Evolutionary conservation across 352 stramenopile species (phyloP).

Genomic region (Phytophthora europaea): DNA sequence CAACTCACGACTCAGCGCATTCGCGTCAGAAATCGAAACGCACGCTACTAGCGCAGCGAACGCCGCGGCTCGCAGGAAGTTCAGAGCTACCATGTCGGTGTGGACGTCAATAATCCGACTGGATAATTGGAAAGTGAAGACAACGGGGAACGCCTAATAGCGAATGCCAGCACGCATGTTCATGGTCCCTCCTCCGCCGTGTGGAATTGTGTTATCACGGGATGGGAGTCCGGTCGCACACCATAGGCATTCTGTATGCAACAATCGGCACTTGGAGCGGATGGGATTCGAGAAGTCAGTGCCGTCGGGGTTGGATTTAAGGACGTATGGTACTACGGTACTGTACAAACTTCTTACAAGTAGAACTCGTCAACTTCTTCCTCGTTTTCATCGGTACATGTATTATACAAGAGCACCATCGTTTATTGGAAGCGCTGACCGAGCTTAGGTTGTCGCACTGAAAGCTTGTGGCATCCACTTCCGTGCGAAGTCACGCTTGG

Average conservation of each 20-base stretch:
- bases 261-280: conserved; percentile 23
- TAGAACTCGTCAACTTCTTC: neutral
- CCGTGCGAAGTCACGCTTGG: conserved; percentile 8
- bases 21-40: conserved; percentile 25
- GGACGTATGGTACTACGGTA: too few relatives aligned
- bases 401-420: neutral
- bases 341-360: too few relatives aligned
- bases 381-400: neutral
- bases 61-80: conserved; percentile 18
- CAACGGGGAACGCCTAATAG: neutral
- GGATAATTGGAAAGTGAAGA: conserved; percentile 24
- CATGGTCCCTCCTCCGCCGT: conserved; percentile 25
- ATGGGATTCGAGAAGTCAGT: conserved; percentile 32
- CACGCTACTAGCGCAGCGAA: conserved; percentile 27
- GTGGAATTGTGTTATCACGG: conserved; percentile 29
- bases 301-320: neutral
- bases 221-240: conserved; percentile 26
- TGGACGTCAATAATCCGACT: conserved; percentile 14
- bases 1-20: conserved; percentile 13
- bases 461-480: conserved; percentile 1
- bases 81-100: conserved; percentile 26
- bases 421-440: neutral
- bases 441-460: neutral
- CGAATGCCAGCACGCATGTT: neutral
- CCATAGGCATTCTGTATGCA: conserved; percentile 21